phyloP scores from a whole-genome alignment of 495 filamentous ascomycete genomes.

The Elaphomyces granulatus region DNA sequence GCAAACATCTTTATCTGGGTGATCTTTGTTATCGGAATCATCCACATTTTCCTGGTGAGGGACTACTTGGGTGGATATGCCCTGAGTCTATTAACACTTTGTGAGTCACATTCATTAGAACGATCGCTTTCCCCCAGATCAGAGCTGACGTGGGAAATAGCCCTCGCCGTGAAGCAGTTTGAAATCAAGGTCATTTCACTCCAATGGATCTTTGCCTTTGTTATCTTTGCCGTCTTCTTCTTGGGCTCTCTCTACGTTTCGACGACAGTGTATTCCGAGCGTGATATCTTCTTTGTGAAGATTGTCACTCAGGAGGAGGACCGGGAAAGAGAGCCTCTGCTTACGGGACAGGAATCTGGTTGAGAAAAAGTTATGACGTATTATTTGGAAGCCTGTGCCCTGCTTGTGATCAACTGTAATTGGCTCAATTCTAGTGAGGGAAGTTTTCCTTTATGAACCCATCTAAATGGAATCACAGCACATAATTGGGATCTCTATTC shows the following conservation, averaged over 20 bases:
- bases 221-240: conserved; percentile 63
- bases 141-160: conserved; percentile 14
- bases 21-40: conserved; percentile 54
- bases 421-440: too few relatives aligned
- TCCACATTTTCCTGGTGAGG: conserved; percentile 54
- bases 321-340: conserved; percentile 30
- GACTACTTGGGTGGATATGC: conserved; percentile 76
- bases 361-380: too few relatives aligned
- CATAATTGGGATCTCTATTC: too few relatives aligned
- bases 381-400: too few relatives aligned
- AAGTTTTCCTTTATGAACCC: too few relatives aligned
- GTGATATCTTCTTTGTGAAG: conserved; percentile 28
- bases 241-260: conserved; percentile 47
- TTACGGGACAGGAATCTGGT: too few relatives aligned
- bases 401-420: too few relatives aligned
- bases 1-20: conserved; percentile 82
- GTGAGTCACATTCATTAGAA: too few relatives aligned
- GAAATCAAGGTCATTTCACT: conserved; percentile 52
- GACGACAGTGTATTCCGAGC: conserved; percentile 47
- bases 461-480: too few relatives aligned
- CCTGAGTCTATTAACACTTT: conserved; percentile 55
- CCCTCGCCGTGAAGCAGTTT: conserved; percentile 65
- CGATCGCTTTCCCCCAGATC: too few relatives aligned
- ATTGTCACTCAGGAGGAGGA: conserved; percentile 24
- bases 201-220: conserved; percentile 87